phyloP scores from a whole-genome alignment of 257 asterid species.

The Voacanga thouarsii region DNA sequence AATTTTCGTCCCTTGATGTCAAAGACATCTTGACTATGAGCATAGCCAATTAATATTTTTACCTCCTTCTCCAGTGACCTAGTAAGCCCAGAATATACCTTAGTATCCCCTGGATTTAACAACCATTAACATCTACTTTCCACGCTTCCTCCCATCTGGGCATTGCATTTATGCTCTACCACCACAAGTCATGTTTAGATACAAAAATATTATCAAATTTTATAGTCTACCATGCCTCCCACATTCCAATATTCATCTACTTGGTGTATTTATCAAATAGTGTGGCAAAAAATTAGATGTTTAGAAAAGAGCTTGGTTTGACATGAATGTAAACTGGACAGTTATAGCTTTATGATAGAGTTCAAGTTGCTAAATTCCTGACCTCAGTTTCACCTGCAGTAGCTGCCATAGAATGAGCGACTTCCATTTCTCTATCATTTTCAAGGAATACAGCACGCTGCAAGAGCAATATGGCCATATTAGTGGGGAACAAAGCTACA shows the following conservation, averaged over 20 bases:
- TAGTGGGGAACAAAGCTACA: not conserved
- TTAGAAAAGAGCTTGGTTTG: not conserved
- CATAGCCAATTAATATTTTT: not conserved
- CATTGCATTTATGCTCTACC: not conserved
- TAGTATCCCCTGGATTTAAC: not conserved
- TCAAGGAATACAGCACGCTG: constrained; percentile 93
- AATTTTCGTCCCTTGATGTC: not conserved
- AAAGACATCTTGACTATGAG: not conserved
- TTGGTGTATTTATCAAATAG: not conserved
- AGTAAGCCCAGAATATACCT: not conserved
- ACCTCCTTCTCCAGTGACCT: not conserved
- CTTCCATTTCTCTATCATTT: constrained; percentile 90
- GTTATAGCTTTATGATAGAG: not conserved
- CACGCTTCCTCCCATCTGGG: not conserved
- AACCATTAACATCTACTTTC: not conserved
- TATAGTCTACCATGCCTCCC: not conserved
- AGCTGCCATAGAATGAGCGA: constrained; percentile 93
- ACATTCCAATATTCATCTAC: not conserved
- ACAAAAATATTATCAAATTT: not conserved
- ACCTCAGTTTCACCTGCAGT: constrained; percentile 96
- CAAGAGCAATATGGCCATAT: constrained; percentile 9
- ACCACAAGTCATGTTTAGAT: not conserved
- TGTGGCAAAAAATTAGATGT: not conserved
- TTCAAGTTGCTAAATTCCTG: constrained; percentile 20
- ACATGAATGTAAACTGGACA: not conserved